Evolutionary conservation across 2,329 filamentous ascomycete genomes (phyloP), one percentile per base, ranked within the genome.

Genomic region (Trichoderma pleuroti): DNA sequence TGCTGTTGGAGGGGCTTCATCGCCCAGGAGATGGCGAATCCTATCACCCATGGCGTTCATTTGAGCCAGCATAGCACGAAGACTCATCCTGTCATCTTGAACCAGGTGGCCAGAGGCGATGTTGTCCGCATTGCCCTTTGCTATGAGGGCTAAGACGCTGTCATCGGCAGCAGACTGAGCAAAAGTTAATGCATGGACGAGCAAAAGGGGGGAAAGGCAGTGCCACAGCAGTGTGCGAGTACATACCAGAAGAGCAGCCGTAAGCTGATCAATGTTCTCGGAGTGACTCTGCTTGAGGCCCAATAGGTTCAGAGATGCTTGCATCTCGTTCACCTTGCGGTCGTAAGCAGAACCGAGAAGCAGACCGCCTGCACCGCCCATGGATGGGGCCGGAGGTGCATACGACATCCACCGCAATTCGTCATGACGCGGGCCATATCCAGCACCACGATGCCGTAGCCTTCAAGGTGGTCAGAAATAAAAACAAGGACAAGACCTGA

Each of bases 181-280:
- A 16, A n/a, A n/a, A 14, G 72, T 74, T 59, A 75, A 72, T 18
- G 14, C 60, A 30, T 18, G 28, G 6, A 26, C 36, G 36, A 49
- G n/a, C 10, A 54, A n/a, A 64, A 9, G 14, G 18, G 36, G 9
- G 18, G 18, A 39, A 39, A 12, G 26, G 18, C 18, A 36, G 10
- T 60, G 34, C 56, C 64, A 52, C 26, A 9, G 28, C 30, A 64
- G 62, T 52, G 39, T 52, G 39, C 6, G 34, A 67, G 28, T 36
- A 86, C 89, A 84, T 83, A 92, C 90, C 73, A 92, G 83, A 73
- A 93, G 83, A 67, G 87, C 84, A 72, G 87, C 83, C 66, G 90
- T 83, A 71, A 93, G 84, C 63, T 83, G 82, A 70, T 85, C 81
- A 63, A 90, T 77, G 36, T 83, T 82, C 63, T 87, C 82, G 28